Percentiles rank a stretch among this genome's conserved stretches.
phyloP scores from a whole-genome alignment of 352 stramenopile genomes.

The Globisporangium spinosum region DNA sequence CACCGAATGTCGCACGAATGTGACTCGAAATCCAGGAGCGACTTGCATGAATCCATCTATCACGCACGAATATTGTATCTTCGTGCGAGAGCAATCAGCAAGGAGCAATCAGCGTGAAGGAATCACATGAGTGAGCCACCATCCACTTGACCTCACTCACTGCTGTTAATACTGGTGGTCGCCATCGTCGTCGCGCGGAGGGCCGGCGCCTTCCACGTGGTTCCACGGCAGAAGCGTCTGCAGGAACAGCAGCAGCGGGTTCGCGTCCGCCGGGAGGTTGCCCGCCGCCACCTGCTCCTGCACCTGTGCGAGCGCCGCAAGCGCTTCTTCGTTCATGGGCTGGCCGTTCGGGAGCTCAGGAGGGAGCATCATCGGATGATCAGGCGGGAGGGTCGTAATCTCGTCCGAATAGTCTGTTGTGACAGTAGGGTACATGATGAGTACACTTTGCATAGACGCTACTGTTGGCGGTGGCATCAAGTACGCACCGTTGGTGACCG shows the following conservation, averaged over 20 bases:
- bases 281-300: constrained; percentile 65
- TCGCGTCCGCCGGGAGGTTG: constrained; percentile 72
- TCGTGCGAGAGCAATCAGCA: background rate
- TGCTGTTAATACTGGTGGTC: background rate
- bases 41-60: background rate
- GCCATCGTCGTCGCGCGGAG: constrained; percentile 9
- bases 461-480: background rate
- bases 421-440: background rate
- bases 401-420: constrained; percentile 82
- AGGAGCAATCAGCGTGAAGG: background rate
- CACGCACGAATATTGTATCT: background rate
- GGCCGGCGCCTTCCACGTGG: constrained; percentile 58
- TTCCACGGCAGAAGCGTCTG: constrained; percentile 86
- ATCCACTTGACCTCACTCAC: background rate
- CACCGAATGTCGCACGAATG: constrained; percentile 8
- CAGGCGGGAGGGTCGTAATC: constrained; percentile 75
- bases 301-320: constrained; percentile 48
- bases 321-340: constrained; percentile 51
- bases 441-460: background rate
- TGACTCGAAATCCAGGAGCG: background rate
- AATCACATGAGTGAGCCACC: background rate
- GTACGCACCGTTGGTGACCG: constrained; percentile 49
- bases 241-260: constrained; percentile 81
- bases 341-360: constrained; percentile 57
- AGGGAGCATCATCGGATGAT: constrained; percentile 84